Evolutionary conservation across 805 yeast genomes (phyloP), one percentile per base, ranked within the genome.

Genomic region (Candida vaughaniae): DNA sequence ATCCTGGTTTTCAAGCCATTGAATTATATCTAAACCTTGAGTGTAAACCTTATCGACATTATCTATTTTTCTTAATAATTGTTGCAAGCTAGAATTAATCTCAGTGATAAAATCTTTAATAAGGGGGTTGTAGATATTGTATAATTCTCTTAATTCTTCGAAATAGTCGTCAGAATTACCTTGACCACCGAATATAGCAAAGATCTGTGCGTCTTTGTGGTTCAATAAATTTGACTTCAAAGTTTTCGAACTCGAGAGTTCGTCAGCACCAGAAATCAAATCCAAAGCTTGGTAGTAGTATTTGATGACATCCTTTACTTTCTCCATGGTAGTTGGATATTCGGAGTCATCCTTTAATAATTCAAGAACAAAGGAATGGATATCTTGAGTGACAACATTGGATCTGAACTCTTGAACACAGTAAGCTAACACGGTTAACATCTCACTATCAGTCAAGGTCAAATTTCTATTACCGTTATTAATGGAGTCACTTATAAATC

Each of bases 151-250:
- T 59, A 93, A 77, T 71, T 93, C 99, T 60, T 90, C 96, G 53
- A 93, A 93, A 71, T 88, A 93, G 61, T 93, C 97, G 59, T 93
- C 98, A 36, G 95, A 82, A 71, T 88, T 91, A 66, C 99, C 99
- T 72, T 93, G 99, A 56, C 99, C 99, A 60, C 99, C 99, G 55
- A 91, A 93, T 50, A 93, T 80, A 46, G 97, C 95, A 42, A 76
- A 79, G 39, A 90, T 64, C 43, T 73, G 70, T 30, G 90, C 86
- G 3, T 36, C 36, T 64, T 28, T 72, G 66, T 41, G 36, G 12
- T 18, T 22, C 10, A 37, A 29, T 16, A 37, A 32, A 23, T 37
- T 37, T 16, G 36, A 32, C 5, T 27, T 28, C 4, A 30, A 5
- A 9, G 25, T 18, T 18, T 28, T 30, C 20, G 26, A 22, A 17